Evolutionary conservation across 176 grass and related monocot species (phyloP).

Genomic region (Phoenix roebelenii): DNA sequence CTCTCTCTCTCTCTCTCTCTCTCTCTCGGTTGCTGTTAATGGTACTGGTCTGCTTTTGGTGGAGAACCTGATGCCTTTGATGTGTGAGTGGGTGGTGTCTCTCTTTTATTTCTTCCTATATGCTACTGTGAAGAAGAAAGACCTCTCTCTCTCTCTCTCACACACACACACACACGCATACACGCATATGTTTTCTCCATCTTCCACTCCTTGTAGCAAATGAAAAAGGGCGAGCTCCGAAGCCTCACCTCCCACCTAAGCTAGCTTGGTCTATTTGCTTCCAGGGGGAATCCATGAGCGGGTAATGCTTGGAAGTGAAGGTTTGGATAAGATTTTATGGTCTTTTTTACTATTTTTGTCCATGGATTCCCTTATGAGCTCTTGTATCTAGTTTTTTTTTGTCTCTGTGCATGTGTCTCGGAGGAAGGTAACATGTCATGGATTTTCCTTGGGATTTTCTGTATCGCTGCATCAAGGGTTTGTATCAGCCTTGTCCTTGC

Average conservation of each 20-base stretch:
- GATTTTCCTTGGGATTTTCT: slow-evolving; percentile 4
- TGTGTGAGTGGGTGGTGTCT: slow-evolving; percentile 73
- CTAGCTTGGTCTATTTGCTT: not conserved
- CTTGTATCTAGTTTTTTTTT: not conserved
- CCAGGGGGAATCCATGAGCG: not conserved
- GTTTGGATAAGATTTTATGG: not conserved
- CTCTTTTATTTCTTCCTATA: slow-evolving; percentile 22
- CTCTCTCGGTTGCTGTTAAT: slow-evolving; percentile 55
- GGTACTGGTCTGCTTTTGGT: slow-evolving; percentile 55
- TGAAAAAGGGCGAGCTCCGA: not conserved
- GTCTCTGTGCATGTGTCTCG: no score
- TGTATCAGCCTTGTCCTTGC: no score
- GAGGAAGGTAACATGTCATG: no score
- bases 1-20: slow-evolving; percentile 6
- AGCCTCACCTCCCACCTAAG: not conserved
- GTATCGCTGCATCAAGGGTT: no score
- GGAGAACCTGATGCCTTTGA: slow-evolving; percentile 90
- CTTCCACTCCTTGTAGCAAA: not conserved
- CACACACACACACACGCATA: no score
- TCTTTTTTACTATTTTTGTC: not conserved
- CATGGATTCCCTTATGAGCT: no score
- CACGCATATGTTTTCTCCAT: not conserved
- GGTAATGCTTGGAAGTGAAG: not conserved
- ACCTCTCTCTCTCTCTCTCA: slow-evolving; percentile 10
- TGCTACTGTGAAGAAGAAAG: slow-evolving; percentile 12